phyloP scores from a whole-genome alignment of 345 rosid species.

The Firmiana major region DNA sequence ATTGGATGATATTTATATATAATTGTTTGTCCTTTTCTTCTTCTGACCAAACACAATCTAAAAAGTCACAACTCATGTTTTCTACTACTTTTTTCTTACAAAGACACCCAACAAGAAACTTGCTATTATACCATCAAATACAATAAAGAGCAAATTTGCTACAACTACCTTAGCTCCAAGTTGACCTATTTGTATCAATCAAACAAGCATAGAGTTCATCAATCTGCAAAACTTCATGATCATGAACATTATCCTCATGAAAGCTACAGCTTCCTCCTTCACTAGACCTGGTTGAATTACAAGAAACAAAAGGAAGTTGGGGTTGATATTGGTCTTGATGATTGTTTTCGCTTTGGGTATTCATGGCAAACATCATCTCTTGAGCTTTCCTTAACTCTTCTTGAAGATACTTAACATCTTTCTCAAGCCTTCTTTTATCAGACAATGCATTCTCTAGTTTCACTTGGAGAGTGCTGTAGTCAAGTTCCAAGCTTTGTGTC shows the following conservation, averaged over 20 bases:
- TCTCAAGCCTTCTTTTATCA: conserved; percentile 58
- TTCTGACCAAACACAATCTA: not conserved
- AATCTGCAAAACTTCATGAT: conserved; percentile 40
- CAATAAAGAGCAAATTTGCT: not conserved
- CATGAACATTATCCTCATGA: conserved; percentile 14
- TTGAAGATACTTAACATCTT: conserved; percentile 54
- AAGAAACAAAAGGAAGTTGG: conserved; percentile 19
- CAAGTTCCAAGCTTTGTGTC: conserved; percentile 73
- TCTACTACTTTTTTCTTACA: not conserved
- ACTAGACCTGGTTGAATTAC: conserved; percentile 28
- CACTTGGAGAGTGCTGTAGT: conserved; percentile 46
- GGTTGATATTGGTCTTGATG: not conserved
- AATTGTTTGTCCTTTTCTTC: too few relatives aligned
- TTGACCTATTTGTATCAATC: conserved; percentile 41
- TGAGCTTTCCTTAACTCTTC: conserved; percentile 58
- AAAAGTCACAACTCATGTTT: not conserved
- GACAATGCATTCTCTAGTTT: conserved; percentile 50
- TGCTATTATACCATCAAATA: conserved; percentile 5
- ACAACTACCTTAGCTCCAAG: conserved; percentile 32
- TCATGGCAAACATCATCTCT: conserved; percentile 36
- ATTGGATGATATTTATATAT: not conserved
- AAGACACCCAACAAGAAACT: not conserved
- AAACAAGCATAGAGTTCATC: conserved; percentile 78
- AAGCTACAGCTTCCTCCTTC: conserved; percentile 33
- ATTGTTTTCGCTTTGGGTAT: not conserved